phyloP scores from a whole-genome alignment of 2,329 filamentous ascomycete species.

The Apiospora kogelbergensis region DNA sequence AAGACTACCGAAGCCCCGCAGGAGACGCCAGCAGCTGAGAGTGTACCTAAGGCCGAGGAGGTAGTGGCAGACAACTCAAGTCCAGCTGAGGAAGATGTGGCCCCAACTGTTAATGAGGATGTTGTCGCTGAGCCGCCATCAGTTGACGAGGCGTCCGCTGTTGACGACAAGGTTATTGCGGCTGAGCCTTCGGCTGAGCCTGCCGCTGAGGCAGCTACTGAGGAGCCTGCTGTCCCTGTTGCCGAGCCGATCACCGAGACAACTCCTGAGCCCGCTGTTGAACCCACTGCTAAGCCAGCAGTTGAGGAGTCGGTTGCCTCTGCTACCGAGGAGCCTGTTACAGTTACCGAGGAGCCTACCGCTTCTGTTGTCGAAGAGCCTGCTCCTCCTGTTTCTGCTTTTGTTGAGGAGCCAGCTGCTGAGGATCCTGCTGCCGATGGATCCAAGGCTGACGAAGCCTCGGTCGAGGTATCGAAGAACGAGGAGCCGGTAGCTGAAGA shows the following conservation, averaged over 20 bases:
- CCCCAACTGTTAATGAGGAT: background rate
- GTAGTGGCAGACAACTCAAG: background rate
- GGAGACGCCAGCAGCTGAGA: background rate
- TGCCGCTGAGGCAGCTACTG: background rate
- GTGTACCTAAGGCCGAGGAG: background rate
- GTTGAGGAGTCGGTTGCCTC: background rate
- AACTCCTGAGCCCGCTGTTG: background rate
- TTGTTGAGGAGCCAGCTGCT: background rate
- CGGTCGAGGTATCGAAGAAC: background rate
- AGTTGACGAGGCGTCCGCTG: slow-evolving; percentile 8
- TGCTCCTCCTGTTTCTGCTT: background rate
- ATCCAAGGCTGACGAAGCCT: slow-evolving; percentile 7
- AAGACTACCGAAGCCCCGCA: background rate
- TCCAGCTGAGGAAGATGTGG: background rate
- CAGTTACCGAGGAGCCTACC: background rate
- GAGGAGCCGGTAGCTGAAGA: slow-evolving; percentile 13
- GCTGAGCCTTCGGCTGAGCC: background rate
- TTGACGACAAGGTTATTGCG: background rate
- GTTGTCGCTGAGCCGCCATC: background rate
- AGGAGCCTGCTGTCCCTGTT: background rate
- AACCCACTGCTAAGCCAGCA: background rate
- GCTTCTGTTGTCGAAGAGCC: slow-evolving; percentile 6
- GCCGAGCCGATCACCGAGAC: background rate
- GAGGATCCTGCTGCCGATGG: background rate
- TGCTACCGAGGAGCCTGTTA: background rate